Evolutionary conservation across 2,329 filamentous ascomycete genomes (phyloP).

Genomic region (Akanthomyces uredinophilus): DNA sequence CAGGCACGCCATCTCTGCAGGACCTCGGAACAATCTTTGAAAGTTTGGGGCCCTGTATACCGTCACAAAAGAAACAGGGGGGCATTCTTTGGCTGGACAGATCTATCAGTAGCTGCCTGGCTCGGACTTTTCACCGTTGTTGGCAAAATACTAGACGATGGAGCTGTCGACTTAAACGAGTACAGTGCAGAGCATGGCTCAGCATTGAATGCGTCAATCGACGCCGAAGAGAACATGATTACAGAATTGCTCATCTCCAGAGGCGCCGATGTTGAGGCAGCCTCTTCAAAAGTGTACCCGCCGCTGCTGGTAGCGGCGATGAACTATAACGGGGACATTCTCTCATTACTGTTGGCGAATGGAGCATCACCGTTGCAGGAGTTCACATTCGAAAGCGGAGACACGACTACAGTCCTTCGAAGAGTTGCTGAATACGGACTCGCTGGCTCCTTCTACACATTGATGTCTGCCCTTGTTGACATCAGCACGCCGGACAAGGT

Average conservation of each 20-base stretch:
- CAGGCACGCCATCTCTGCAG: neutral
- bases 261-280: neutral
- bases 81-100: slow-evolving; percentile 1
- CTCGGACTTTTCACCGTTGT: neutral
- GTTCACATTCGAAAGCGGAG: no score
- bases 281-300: neutral
- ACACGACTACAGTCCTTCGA: neutral
- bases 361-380: neutral
- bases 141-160: neutral
- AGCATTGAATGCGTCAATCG: neutral
- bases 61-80: no score
- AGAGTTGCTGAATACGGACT: neutral
- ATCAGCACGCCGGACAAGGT: neutral
- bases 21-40: neutral
- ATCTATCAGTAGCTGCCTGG: neutral
- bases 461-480: neutral
- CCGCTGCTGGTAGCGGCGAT: neutral
- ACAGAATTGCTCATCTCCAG: neutral
- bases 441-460: neutral
- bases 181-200: neutral
- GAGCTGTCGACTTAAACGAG: neutral
- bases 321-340: neutral
- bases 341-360: neutral
- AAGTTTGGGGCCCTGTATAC: neutral
- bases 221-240: no score